Conservation (phyloP, 75 land plant genomes). For the Cryptomeria japonica region DNA sequence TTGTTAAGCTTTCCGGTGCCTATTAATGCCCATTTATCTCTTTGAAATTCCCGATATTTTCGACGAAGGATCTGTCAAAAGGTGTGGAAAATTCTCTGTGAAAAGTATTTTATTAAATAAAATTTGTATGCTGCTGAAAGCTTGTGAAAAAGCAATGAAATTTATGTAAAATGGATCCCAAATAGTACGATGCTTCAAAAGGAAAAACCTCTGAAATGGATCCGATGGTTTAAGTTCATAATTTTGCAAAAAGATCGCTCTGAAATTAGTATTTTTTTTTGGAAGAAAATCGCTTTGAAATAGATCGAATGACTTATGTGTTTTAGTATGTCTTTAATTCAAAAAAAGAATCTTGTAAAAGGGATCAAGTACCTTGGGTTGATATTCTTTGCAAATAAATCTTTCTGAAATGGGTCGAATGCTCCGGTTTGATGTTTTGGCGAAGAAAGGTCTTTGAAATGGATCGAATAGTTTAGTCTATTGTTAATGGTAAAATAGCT, state of each 20-base stretch:
- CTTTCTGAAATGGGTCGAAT: too few relatives aligned
- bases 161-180: not conserved
- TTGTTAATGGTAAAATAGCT: too few relatives aligned
- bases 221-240: too few relatives aligned
- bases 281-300: too few relatives aligned
- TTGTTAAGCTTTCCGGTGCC: not conserved
- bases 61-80: not conserved
- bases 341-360: too few relatives aligned
- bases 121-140: not conserved
- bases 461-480: too few relatives aligned
- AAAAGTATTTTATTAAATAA: not conserved
- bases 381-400: not conserved
- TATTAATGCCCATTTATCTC: not conserved
- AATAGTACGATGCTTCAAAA: not conserved
- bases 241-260: too few relatives aligned
- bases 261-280: too few relatives aligned
- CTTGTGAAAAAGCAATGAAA: not conserved
- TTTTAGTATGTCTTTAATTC: too few relatives aligned
- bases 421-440: too few relatives aligned
- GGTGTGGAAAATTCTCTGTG: not conserved
- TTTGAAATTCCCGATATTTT: not conserved
- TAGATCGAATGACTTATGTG: too few relatives aligned
- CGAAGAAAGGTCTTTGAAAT: too few relatives aligned
- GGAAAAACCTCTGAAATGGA: not conserved
- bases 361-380: not conserved